Percentiles rank a stretch among this genome's conserved stretches.
Conservation (phyloP, 805 yeast species). For the Candida germanica region DNA sequence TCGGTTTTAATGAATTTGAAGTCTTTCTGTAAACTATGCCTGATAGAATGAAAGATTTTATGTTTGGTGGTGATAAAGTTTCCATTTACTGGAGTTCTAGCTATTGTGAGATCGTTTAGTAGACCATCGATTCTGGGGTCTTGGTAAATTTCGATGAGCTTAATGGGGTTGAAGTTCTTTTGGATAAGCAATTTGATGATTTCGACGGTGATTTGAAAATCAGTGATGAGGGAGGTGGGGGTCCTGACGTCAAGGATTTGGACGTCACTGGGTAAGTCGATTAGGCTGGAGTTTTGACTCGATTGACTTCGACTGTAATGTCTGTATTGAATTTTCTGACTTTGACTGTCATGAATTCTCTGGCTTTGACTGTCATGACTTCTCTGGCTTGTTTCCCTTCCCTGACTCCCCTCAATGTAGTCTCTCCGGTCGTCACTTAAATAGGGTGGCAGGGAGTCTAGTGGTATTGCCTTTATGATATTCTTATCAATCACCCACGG, state of each 20-base stretch:
- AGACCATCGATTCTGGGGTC: slow-evolving; percentile 15
- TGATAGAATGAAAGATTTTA: slow-evolving; percentile 22
- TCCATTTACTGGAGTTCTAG: slow-evolving; percentile 1
- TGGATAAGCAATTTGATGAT: slow-evolving; percentile 21
- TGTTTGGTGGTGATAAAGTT: background rate
- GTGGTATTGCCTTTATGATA: background rate
- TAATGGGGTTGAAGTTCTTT: slow-evolving; percentile 14
- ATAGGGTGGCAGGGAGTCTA: slow-evolving; percentile 6
- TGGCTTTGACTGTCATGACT: background rate
- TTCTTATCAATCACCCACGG: slow-evolving; percentile 24
- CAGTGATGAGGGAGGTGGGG: slow-evolving; percentile 17
- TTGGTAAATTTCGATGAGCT: slow-evolving; percentile 20
- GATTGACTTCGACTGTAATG: background rate
- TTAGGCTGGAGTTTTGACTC: background rate
- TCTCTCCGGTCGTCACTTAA: slow-evolving; percentile 3
- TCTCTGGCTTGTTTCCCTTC: background rate
- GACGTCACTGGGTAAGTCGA: background rate
- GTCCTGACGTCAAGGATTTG: background rate
- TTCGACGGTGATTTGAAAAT: slow-evolving; percentile 22
- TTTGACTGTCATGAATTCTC: background rate
- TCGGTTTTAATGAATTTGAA: slow-evolving; percentile 22
- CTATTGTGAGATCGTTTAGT: slow-evolving; percentile 15
- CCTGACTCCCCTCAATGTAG: background rate
- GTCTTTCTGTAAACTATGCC: slow-evolving; percentile 23
- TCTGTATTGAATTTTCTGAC: background rate